Evolutionary conservation across 2,329 filamentous ascomycete species (phyloP), one percentile per base, ranked within the genome.

Genomic region (Ambrosiella xylebori): DNA sequence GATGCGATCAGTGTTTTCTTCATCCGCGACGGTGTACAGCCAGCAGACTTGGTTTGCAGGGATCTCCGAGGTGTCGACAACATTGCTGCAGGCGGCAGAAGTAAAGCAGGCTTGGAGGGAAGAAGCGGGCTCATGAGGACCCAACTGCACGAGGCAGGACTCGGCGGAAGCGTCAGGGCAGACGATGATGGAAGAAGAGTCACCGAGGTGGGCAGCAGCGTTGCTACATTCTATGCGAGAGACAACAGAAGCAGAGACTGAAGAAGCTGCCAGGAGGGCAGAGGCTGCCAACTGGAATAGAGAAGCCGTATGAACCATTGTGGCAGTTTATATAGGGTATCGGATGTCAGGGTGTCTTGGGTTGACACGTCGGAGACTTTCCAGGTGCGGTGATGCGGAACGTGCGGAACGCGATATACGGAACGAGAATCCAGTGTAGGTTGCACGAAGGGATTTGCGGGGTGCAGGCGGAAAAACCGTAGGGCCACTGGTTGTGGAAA

Each of bases 141-240:
- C 61, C 37, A 70, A 66, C 39, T 64, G 61, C 8, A 64, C 61
- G 54, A 79, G 67, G 65, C 73, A 75, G 65, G 76, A 78, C 57
- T 68, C 67, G 12, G 74, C 68, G 44, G 67, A 65, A 13, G 59
- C 61, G 52, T 73, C 71, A 54, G 78, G 68, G 54, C 71, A 67
- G 27, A 62, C 57, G 61, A 70, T 68, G 62, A 71, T 66, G 56
- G 65, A 61, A 54, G 66, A 65, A 57, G 78, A 64, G 64, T 75
- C 77, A 63, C 70, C 67, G 50, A 61, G 57, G 13, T 55, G 56
- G 8, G 56, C 37, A 11, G 57, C 55, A 63, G 63, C 56, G 58
- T 62, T 19, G 62, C 65, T 57, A 57, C 62, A 64, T 45, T 67
- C 63, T 62, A 66, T 57, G 62, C 67, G 65, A 60, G 65, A 63